phyloP scores from a whole-genome alignment of 495 filamentous ascomycete species.

The Daldinia caldariorum region DNA sequence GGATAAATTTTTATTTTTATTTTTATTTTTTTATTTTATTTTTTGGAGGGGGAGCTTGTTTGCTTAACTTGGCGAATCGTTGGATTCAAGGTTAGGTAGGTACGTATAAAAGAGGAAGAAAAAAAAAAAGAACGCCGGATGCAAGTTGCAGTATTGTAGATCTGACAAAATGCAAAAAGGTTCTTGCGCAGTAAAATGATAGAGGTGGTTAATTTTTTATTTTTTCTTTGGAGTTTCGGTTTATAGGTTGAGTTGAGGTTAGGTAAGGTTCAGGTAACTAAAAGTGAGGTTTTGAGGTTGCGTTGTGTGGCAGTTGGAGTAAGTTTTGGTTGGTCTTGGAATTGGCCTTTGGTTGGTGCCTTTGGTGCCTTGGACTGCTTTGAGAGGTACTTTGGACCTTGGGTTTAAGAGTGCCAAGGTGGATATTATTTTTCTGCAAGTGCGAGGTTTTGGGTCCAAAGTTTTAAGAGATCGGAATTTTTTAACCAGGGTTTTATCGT shows the following conservation, averaged over 20 bases:
- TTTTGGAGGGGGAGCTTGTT: constrained; percentile 25
- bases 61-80: constrained; percentile 26
- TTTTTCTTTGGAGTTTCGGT: not conserved
- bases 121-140: not conserved
- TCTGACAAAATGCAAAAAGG: not conserved
- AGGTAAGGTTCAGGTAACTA: constrained; percentile 3
- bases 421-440: constrained; percentile 26
- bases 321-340: not conserved
- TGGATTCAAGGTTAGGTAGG: not conserved
- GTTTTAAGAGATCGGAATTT: constrained; percentile 27
- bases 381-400: not conserved
- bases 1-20: not conserved
- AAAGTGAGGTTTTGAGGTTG: not conserved
- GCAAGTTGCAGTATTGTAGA: not conserved
- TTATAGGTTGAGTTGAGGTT: constrained; percentile 11
- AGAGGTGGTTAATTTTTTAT: not conserved
- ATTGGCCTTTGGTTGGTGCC: not conserved
- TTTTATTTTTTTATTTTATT: constrained; percentile 10
- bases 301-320: constrained; percentile 9
- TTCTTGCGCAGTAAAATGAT: constrained; percentile 12
- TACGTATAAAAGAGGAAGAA: not conserved
- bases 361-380: not conserved
- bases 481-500: constrained; percentile 26
- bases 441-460: constrained; percentile 24
- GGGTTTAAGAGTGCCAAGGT: constrained; percentile 2